Evolutionary conservation across 116 monocot genomes (phyloP).

Genomic region (Cymodocea nodosa): DNA sequence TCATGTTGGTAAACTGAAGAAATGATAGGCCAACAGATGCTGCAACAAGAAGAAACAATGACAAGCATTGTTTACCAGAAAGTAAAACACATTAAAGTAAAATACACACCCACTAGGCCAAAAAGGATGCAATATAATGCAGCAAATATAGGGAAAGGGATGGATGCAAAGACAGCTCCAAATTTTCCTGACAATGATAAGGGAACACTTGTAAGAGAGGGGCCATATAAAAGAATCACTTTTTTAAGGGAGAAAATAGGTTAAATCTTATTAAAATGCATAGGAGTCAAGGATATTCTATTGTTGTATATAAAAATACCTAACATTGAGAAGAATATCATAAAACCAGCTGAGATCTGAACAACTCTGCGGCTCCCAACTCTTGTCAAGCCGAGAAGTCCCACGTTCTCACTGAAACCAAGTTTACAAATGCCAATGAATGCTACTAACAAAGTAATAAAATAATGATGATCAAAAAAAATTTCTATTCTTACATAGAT

Average conservation of each 20-base stretch:
- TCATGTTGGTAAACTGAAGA: constrained; percentile 86
- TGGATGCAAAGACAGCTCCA: constrained; percentile 73
- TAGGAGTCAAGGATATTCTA: background rate
- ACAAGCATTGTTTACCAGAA: background rate
- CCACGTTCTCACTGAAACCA: constrained; percentile 68
- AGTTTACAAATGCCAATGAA: background rate
- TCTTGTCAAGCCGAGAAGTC: constrained; percentile 75
- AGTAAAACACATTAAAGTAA: background rate
- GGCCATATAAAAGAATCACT: background rate
- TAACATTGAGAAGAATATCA: constrained; percentile 80
- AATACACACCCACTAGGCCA: constrained; percentile 49
- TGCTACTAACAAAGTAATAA: background rate
- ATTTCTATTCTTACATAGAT: constrained; percentile 53
- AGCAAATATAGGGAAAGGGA: constrained; percentile 78
- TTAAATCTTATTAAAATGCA: too few species aligned
- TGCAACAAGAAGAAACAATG: constrained; percentile 4
- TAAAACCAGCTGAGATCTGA: constrained; percentile 80
- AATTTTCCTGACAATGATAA: constrained; percentile 43
- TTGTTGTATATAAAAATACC: constrained; percentile 17
- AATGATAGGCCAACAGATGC: constrained; percentile 72
- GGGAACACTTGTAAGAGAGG: background rate
- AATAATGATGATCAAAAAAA: background rate
- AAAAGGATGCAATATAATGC: constrained; percentile 71
- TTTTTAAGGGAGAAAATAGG: too few species aligned
- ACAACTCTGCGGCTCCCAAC: constrained; percentile 87